These are phyloP conservation scores for Hanseniaspora jakobsenii DNA, from an alignment of 805 yeast genomes.

Conservation along the genomic window DNA sequence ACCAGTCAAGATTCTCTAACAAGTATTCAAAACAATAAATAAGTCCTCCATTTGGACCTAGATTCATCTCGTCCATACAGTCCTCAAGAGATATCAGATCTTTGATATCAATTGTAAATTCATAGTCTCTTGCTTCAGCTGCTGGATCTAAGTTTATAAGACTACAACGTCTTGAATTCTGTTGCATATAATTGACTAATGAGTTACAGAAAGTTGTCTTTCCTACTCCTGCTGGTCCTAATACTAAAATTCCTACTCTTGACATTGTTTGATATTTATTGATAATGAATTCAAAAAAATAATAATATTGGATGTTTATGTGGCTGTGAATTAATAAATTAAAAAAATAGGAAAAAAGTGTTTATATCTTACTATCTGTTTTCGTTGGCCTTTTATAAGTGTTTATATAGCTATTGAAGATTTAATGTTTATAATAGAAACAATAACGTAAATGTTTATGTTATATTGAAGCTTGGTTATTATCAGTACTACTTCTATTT, in stretches of 20 bases:
- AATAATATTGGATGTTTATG: neutral
- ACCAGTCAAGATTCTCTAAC: slow-evolving; percentile 85
- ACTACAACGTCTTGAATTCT: slow-evolving; percentile 85
- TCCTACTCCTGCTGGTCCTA: slow-evolving; percentile 98
- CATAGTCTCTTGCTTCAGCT: slow-evolving; percentile 84
- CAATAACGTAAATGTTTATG: no score
- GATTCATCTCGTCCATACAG: slow-evolving; percentile 85
- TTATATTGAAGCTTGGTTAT: no score
- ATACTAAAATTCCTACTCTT: slow-evolving; percentile 80
- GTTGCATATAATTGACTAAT: slow-evolving; percentile 74
- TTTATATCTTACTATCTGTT: no score
- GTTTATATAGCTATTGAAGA: no score
- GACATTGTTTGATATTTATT: slow-evolving; percentile 44
- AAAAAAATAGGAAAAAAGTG: no score
- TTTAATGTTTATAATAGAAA: no score
- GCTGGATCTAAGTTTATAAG: slow-evolving; percentile 94
- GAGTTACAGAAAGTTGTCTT: slow-evolving; percentile 87
- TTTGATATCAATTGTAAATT: slow-evolving; percentile 82
- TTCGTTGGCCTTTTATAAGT: no score
- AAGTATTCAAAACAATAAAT: slow-evolving; percentile 88
- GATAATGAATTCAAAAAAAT: neutral
- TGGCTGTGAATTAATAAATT: no score
- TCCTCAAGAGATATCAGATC: slow-evolving; percentile 84
- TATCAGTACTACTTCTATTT: no score
- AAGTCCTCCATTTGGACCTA: slow-evolving; percentile 93